Evolutionary conservation across 192 early-diverging fungal species (phyloP), one percentile per base, ranked within the genome.

Genomic region (Ambispora gerdemannii): DNA sequence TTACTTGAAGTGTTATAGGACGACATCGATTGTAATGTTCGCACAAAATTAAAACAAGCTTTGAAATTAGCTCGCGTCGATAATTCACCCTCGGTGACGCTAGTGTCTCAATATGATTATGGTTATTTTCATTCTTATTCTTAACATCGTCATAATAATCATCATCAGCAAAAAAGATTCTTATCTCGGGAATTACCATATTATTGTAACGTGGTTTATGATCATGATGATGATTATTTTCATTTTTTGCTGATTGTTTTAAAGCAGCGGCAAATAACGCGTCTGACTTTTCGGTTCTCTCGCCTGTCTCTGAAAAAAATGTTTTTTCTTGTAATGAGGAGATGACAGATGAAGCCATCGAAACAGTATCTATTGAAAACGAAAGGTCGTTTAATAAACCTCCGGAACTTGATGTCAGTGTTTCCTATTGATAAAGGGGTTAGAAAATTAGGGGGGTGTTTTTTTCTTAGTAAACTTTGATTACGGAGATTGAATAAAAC

Each of bases 331-430:
- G 50, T 35, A 27, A 53, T 1, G 49, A 4, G 3, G 50, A 56
- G 4, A 52, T 69, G 0, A 25, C 34, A 13, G 34, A 25, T 17
- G 67, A 69, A 8, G 52, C 15, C 19, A 58, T 36, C 56, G 67
- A 69, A 30, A 70, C 71, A 4, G 63, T 55, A n/a, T 74, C 75
- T 24, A 69, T 35, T 0, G 72, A 72, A 70, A 75, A 72, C 17
- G 60, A 28, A 13, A 30, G 38, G 19, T 56, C 33, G 36, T 63
- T 64, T 6, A 30, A 17, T 31, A 67, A 31, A 61, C 64, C 43
- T 11, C 60, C 31, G 43, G 52, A 47, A 15, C 66, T 35, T 4
- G 72, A 76, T 34, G 58, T 72, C 15, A 79, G 24, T n/a, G 75
- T 70, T 4, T 73, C 72, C 78, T 79, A 70, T 19, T 0, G 11